A percentile compares a stretch with the other conserved stretches of the same genome.
phyloP scores from a whole-genome alignment of 108 stramenopile species.

The Pseudonitzschia delicatissima region DNA sequence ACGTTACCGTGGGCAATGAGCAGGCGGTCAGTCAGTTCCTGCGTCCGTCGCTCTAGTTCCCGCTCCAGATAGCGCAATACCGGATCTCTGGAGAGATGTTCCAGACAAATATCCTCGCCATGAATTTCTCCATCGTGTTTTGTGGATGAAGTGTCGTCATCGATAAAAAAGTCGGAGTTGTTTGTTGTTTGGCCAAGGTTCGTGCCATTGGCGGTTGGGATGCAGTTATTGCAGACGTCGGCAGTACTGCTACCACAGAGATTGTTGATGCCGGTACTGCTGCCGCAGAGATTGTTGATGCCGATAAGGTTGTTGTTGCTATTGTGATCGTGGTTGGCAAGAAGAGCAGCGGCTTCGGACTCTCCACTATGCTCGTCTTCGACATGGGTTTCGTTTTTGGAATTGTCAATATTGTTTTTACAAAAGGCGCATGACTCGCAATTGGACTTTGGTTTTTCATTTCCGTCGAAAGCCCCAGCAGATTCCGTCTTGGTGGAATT shows the following conservation, averaged over 20 bases:
- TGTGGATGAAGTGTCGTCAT: not conserved
- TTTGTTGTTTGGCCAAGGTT: not conserved
- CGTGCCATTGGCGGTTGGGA: not conserved
- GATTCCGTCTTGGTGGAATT: not conserved
- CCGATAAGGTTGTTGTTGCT: conserved; percentile 12
- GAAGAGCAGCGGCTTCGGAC: not conserved
- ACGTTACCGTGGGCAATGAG: conserved; percentile 83
- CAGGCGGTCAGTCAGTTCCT: conserved; percentile 68
- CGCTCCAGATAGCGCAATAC: conserved; percentile 54
- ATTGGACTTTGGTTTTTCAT: no score
- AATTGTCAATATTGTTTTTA: not conserved
- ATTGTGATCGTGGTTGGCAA: conserved; percentile 1
- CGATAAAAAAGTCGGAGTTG: not conserved
- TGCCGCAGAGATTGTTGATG: not conserved
- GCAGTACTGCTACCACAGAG: not conserved
- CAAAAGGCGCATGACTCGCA: conserved; percentile 10
- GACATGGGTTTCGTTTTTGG: not conserved
- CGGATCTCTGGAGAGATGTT: conserved; percentile 14
- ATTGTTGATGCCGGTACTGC: not conserved
- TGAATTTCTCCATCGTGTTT: conserved; percentile 1
- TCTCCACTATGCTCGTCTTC: no score
- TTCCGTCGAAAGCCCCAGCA: no score
- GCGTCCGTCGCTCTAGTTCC: conserved; percentile 53
- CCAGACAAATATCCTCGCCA: not conserved
- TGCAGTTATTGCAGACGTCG: not conserved